Conservation (phyloP, 169 alveolate species). For the Plasmodium blacklocki region DNA sequence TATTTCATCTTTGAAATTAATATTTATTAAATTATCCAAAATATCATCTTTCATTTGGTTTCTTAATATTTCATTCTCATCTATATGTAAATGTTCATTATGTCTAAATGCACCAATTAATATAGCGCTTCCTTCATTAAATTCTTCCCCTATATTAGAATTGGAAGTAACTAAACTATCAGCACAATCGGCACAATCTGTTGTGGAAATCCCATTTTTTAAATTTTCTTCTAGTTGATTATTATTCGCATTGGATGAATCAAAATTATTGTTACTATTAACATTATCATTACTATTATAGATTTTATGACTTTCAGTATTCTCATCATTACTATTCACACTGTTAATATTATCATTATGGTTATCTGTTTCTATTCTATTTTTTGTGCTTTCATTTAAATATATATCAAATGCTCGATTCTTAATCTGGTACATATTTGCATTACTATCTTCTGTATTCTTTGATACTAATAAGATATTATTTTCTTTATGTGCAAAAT, state of each 20-base stretch:
- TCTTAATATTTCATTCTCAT: background rate
- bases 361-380: background rate
- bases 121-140: no score
- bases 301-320: background rate
- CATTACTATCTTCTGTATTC: constrained; percentile 2
- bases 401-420: constrained; percentile 39
- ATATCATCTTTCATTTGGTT: background rate
- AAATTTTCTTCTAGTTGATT: background rate
- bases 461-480: constrained; percentile 5
- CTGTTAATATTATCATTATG: background rate
- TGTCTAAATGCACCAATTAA: no score
- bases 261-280: background rate
- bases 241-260: no score
- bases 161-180: no score
- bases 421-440: background rate
- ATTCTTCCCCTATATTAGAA: no score
- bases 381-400: constrained; percentile 23
- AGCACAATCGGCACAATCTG: no score
- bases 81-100: no score
- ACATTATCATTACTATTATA: background rate
- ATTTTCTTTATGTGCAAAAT: background rate
- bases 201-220: no score
- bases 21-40: constrained; percentile 12
- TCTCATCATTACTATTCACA: background rate
- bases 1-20: constrained; percentile 33